These are phyloP conservation scores for Fulvia fulva DNA, from an alignment of 2,329 filamentous ascomycete genomes.

Conservation along the genomic window DNA sequence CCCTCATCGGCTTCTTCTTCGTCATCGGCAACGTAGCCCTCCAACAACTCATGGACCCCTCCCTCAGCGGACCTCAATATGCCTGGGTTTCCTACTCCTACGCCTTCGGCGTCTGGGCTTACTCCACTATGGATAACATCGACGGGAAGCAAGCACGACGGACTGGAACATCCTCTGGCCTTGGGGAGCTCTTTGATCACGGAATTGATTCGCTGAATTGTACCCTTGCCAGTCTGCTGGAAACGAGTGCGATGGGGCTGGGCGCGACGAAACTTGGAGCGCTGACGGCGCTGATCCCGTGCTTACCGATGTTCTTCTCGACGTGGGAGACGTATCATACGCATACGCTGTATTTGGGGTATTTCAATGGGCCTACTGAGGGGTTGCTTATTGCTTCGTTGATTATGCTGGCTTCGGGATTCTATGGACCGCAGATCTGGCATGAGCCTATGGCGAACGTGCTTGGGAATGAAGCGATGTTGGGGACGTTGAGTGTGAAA, in stretches of 20 bases:
- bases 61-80: constrained; percentile 68
- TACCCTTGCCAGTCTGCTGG: constrained; percentile 83
- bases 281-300: constrained; percentile 86
- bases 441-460: constrained; percentile 67
- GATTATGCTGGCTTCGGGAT: constrained; percentile 82
- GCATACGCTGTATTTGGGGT: constrained; percentile 91
- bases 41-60: constrained; percentile 77
- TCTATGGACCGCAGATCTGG: constrained; percentile 86
- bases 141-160: constrained; percentile 95
- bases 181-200: constrained; percentile 97
- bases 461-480: constrained; percentile 58
- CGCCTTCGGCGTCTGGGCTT: constrained; percentile 89
- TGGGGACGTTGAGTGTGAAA: constrained; percentile 70
- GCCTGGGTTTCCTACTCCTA: constrained; percentile 97
- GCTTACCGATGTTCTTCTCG: constrained; percentile 97
- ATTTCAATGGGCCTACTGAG: constrained; percentile 96
- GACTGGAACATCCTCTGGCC: constrained; percentile 88
- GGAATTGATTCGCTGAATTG: constrained; percentile 98
- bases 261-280: constrained; percentile 80
- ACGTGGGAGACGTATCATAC: constrained; percentile 99
- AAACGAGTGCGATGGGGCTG: constrained; percentile 89
- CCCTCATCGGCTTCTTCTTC: constrained; percentile 89
- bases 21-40: constrained; percentile 78
- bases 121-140: constrained; percentile 98
- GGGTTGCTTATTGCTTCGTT: constrained; percentile 82